These are phyloP conservation scores for Acanthamoeba sp. DNA, from an alignment of 208 protist genomes.

Conservation along the genomic window DNA sequence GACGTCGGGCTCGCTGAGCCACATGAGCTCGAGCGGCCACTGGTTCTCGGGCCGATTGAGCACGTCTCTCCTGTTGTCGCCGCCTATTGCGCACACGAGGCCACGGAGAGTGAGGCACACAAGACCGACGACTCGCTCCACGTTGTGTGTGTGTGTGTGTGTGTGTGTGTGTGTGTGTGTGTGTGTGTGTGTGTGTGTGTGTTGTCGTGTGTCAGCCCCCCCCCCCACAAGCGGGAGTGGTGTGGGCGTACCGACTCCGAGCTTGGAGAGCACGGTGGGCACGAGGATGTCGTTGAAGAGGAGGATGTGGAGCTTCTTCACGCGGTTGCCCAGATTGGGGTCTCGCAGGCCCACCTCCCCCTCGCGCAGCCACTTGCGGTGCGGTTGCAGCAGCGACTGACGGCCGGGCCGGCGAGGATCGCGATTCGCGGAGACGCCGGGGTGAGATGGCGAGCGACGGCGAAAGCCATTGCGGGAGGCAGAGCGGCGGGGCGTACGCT, in stretches of 20 bases:
- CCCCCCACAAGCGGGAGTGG: background rate
- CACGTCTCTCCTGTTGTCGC: constrained; percentile 1
- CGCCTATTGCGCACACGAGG: background rate
- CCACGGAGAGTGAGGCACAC: background rate
- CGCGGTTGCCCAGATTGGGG: constrained; percentile 31
- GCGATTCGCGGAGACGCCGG: too few species aligned
- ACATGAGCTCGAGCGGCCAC: constrained; percentile 62
- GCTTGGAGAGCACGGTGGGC: constrained; percentile 37
- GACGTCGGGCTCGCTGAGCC: constrained; percentile 30
- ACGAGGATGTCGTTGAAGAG: constrained; percentile 64
- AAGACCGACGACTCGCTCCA: too few species aligned
- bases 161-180: too few species aligned
- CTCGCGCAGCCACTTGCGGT: constrained; percentile 60
- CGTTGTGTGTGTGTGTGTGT: too few species aligned
- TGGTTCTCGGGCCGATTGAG: constrained; percentile 46
- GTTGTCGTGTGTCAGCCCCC: too few species aligned
- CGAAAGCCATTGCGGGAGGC: background rate
- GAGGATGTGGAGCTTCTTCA: constrained; percentile 56
- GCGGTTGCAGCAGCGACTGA: constrained; percentile 2
- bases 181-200: too few species aligned
- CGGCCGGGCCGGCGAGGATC: too few species aligned
- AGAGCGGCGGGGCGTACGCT: background rate
- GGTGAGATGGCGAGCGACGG: too few species aligned
- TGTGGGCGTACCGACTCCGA: background rate
- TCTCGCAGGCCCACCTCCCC: constrained; percentile 17